Conservation (phyloP, 2,329 filamentous ascomycete genomes). For the Fusarium longipes region DNA sequence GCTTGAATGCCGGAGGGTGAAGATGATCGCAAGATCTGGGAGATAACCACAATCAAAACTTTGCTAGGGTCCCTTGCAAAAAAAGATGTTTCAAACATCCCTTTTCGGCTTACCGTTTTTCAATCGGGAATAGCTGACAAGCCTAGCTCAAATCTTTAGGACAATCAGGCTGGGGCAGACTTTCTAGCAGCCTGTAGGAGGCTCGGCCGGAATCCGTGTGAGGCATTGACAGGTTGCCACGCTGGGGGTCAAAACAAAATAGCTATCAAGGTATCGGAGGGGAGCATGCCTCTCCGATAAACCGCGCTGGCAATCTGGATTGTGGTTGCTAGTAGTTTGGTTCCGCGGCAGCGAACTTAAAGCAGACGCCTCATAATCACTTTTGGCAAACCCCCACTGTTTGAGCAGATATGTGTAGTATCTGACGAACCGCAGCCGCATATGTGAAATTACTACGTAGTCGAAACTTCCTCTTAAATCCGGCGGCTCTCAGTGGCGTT, state of each 20-base stretch:
- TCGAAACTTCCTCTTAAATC: constrained; percentile 11
- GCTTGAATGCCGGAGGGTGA: constrained; percentile 33
- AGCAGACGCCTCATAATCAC: background rate
- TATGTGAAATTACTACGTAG: background rate
- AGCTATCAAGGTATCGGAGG: background rate
- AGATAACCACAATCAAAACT: constrained; percentile 42
- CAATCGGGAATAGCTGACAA: constrained; percentile 36
- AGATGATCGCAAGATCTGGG: constrained; percentile 37
- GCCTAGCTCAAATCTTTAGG: constrained; percentile 20
- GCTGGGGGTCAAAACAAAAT: constrained; percentile 11
- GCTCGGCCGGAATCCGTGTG: constrained; percentile 33
- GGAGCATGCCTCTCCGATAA: background rate
- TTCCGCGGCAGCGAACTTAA: constrained; percentile 9
- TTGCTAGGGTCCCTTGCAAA: constrained; percentile 36
- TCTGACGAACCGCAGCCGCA: background rate
- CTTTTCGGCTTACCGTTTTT: constrained; percentile 32
- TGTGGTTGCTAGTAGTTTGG: background rate
- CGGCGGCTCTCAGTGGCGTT: constrained; percentile 33
- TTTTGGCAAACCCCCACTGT: background rate
- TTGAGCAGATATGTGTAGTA: background rate
- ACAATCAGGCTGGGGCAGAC: constrained; percentile 6
- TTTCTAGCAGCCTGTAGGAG: constrained; percentile 18
- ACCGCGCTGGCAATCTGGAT: too few relatives aligned
- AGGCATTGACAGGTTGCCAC: constrained; percentile 22
- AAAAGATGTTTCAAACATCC: constrained; percentile 42